These are phyloP conservation scores for Nemania sp. DNA, from an alignment of 2,329 filamentous ascomycete genomes.

Conservation along the genomic window DNA sequence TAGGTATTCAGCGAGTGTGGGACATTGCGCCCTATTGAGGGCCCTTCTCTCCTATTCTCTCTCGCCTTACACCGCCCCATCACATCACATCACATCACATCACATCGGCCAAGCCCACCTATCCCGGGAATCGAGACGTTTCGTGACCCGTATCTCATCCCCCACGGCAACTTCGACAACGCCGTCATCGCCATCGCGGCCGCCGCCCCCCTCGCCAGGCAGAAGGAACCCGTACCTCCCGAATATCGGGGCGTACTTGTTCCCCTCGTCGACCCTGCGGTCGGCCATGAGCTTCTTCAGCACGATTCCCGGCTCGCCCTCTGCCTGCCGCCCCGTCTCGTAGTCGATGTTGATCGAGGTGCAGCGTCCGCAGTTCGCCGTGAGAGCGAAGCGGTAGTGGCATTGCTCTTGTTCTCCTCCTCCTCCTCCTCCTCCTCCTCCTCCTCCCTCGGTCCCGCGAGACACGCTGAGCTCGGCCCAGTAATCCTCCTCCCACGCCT, in stretches of 20 bases:
- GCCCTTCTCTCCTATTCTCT: no score
- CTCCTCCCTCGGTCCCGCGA: not conserved
- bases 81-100: not conserved
- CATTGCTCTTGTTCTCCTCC: no score
- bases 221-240: conserved; percentile 71
- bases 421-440: no score
- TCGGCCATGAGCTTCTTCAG: conserved; percentile 73
- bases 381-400: conserved; percentile 55
- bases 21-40: no score
- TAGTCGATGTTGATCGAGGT: conserved; percentile 74
- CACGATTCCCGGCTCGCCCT: conserved; percentile 61
- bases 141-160: conserved; percentile 58
- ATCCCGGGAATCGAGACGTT: conserved; percentile 55
- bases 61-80: not conserved
- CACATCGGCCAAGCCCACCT: conserved; percentile 55
- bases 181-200: conserved; percentile 27
- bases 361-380: conserved; percentile 72
- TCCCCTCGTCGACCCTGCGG: conserved; percentile 70
- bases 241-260: conserved; percentile 71
- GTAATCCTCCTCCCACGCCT: conserved; percentile 71
- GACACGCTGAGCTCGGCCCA: conserved; percentile 66
- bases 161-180: conserved; percentile 53
- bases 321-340: conserved; percentile 61
- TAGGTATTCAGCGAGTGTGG: no score
- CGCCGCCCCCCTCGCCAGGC: conserved; percentile 14